Conservation (phyloP, 352 stramenopile genomes). For the Albugo laibachii region DNA sequence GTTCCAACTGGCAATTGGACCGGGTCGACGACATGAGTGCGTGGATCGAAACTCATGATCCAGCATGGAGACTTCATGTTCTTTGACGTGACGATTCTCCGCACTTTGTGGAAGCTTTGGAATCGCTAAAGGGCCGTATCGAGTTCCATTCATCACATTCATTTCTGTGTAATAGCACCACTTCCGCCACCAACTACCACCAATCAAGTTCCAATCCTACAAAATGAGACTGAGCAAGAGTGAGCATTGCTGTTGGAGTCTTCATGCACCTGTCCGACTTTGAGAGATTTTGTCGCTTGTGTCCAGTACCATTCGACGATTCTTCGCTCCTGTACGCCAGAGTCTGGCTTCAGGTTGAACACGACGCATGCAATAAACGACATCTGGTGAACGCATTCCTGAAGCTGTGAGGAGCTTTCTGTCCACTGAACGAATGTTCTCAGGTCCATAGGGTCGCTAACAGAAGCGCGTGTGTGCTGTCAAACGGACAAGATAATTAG, state of each 20-base stretch:
- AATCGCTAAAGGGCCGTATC: slow-evolving; percentile 27
- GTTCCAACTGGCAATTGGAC: slow-evolving; percentile 64
- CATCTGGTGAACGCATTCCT: slow-evolving; percentile 44
- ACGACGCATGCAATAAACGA: slow-evolving; percentile 51
- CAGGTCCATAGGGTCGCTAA: too few species aligned
- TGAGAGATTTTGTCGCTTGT: slow-evolving; percentile 19
- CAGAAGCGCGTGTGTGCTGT: too few species aligned
- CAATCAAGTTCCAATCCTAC: slow-evolving; percentile 59
- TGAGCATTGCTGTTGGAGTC: not conserved
- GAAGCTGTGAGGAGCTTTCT: slow-evolving; percentile 13
- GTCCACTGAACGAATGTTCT: slow-evolving; percentile 29
- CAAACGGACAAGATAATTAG: too few species aligned
- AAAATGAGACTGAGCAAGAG: slow-evolving; percentile 8
- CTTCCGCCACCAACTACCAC: slow-evolving; percentile 51
- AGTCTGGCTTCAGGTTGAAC: slow-evolving; percentile 58
- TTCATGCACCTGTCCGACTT: slow-evolving; percentile 27
- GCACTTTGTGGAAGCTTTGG: slow-evolving; percentile 24
- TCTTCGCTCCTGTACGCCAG: slow-evolving; percentile 31
- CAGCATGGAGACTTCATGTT: too few species aligned
- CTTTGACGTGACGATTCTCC: slow-evolving; percentile 10
- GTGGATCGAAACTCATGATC: too few species aligned
- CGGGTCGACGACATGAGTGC: slow-evolving; percentile 11
- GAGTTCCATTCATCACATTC: slow-evolving; percentile 37
- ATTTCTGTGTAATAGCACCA: slow-evolving; percentile 61
- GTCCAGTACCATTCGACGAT: slow-evolving; percentile 64